phyloP scores from a whole-genome alignment of 148 eudicot species.

The Dianthus caryophyllus region DNA sequence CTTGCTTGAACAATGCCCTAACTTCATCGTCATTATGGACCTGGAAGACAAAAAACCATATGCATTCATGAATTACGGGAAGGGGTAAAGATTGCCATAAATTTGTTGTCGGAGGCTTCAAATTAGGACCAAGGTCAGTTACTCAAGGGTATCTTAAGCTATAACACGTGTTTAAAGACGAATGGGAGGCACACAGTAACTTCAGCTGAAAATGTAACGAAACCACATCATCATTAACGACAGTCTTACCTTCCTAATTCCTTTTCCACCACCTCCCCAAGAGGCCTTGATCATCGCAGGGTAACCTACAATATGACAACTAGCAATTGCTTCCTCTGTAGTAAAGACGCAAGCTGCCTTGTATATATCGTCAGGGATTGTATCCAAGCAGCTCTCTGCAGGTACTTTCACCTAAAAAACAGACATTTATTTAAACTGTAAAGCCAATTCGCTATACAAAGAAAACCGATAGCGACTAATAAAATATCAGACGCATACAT shows the following conservation, averaged over 20 bases:
- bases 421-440: neutral
- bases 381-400: constrained; percentile 62
- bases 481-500: constrained; percentile 45
- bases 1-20: constrained; percentile 95
- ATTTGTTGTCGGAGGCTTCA: neutral
- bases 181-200: neutral
- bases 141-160: neutral
- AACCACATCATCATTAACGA: neutral
- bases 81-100: neutral
- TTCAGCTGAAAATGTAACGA: neutral
- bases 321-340: constrained; percentile 90
- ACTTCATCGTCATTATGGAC: constrained; percentile 99
- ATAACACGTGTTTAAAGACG: neutral
- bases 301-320: constrained; percentile 94
- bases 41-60: constrained; percentile 37
- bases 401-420: constrained; percentile 73
- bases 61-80: neutral
- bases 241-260: constrained; percentile 88
- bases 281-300: constrained; percentile 99
- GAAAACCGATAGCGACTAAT: neutral
- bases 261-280: constrained; percentile 99
- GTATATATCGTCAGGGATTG: constrained; percentile 85
- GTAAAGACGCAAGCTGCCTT: constrained; percentile 81
- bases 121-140: neutral
- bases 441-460: neutral